Base-by-base conservation (phyloP, 345 rosid genomes). In the Melaleuca alternifolia region DNA sequence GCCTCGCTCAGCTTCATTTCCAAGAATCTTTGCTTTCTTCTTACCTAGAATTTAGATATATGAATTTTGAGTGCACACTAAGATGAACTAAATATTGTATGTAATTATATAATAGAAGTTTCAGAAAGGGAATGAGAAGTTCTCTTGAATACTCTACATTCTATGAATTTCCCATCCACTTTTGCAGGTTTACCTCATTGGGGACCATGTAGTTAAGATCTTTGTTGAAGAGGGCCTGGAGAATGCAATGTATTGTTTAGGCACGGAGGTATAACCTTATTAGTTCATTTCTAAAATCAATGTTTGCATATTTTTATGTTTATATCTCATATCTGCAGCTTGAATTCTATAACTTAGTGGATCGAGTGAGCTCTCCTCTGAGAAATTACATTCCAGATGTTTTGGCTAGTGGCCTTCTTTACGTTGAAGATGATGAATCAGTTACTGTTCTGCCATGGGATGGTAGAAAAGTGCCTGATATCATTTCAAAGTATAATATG, bases 181-280 rank as follows among this genome's bases (percentile, higher is more conserved):
- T 62, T 82, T 54, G 89, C 91, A 97, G 99, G 99, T 97, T 84
- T 96, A 92, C 92, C 94, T 97, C 88, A 87, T 96, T 62, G 91
- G 91, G 53, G 96, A 95, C 88, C 90, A 88, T 88, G 98, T 91
- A 18, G 92, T 96, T 83, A 97, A 97, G 91, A 90, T 97, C 85
- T 94, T 92, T 89, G 96, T 93, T 61, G 99, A 97, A 93, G 97
- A 89, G 83, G 99, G 99, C 52, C 87, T 93, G 85, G 98, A 97
- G 91, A 88, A 94, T 86, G 91, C 98, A 82, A 85, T 97, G 89
- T 91, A 95, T 84, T 90, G 97, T 88, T 92, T 97, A 89, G 99
- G 98, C 88, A 92, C 96, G 76, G 99, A 97, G 99, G 99, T 93
- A 92, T 61, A 83, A 20, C 84, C 54, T 85, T 54, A 26, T 65